Evolutionary conservation across 208 protist genomes (phyloP), one percentile per base, ranked within the genome.

Genomic region (Eutreptiella sp.): DNA sequence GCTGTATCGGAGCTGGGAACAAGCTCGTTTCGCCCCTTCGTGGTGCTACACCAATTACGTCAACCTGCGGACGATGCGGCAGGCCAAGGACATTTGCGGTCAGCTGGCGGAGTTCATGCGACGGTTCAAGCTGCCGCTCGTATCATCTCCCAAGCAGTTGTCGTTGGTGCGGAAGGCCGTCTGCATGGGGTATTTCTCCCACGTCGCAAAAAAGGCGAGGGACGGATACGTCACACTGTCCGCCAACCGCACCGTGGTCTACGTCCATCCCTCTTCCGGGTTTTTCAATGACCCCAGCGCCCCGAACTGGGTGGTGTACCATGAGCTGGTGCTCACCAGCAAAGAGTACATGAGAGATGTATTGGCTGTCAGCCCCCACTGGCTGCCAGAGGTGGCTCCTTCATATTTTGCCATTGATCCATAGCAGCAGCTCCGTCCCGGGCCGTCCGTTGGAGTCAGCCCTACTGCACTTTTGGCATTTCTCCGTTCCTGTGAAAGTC

Each of bases 331-430:
- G 29, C 66, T 96, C 58, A 97, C 94, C 21, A 88, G 82, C 52
- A 92, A 95, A 50, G 96, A 98, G 76, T 99, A 94, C 80, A 99
- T 99, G 86, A 75, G 81, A 23, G 80, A 92, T 74, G 76, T 92
- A 5, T 72, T 92, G 34, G 77, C 74, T 32, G 94, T 96, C 68
- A 87, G 94, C 65, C 82, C 88, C 19, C 69, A 84, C 45, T 96
- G 93, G 93, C 65, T 97, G 9, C 73, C 91, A 21, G 88, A 94
- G 73, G 73, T 95, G 36, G 92, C 92, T 4, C 92, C 92, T 5
- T 86, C 90, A 54, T 94, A 88, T 64, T 97, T 60, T 26, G 21
- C 5, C n/a, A n/a, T n/a, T n/a, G 36, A 16, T 41, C 36, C 36
- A 41, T 19, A 19, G 36, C n/a, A n/a, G n/a, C n/a, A n/a, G n/a